Evolutionary conservation across 257 asterid species (phyloP).

Genomic region (Solanum ossicruentum): DNA sequence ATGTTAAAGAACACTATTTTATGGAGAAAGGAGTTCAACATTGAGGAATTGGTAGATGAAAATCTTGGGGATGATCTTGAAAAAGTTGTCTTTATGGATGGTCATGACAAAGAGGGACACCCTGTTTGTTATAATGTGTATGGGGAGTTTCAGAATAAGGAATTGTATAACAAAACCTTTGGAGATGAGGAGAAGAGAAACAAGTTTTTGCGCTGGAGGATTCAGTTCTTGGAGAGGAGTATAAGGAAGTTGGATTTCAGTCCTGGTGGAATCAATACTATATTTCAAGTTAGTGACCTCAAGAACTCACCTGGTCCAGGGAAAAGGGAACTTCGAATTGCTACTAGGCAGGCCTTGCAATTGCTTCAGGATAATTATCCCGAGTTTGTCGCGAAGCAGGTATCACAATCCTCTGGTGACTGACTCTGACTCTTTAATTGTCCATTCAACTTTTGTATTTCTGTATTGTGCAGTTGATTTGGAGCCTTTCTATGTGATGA

Average conservation of each 20-base stretch:
- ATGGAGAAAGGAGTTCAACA: slow-evolving; percentile 59
- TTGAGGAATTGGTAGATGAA: slow-evolving; percentile 52
- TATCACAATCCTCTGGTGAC: neutral
- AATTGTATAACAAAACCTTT: slow-evolving; percentile 39
- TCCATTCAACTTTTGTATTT: neutral
- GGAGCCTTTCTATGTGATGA: neutral
- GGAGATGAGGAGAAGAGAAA: slow-evolving; percentile 41
- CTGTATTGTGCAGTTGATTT: neutral
- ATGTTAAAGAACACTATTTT: slow-evolving; percentile 56
- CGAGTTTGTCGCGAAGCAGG: slow-evolving; percentile 90
- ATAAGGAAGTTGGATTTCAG: slow-evolving; percentile 59
- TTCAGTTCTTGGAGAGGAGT: slow-evolving; percentile 64
- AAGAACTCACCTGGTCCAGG: slow-evolving; percentile 83
- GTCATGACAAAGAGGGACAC: slow-evolving; percentile 66
- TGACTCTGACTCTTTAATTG: neutral
- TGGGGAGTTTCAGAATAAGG: slow-evolving; percentile 73
- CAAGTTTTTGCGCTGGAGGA: slow-evolving; percentile 55
- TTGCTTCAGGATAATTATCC: slow-evolving; percentile 94
- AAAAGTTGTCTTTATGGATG: slow-evolving; percentile 84
- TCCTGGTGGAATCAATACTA: slow-evolving; percentile 64
- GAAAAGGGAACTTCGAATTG: slow-evolving; percentile 61
- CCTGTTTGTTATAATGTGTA: slow-evolving; percentile 65
- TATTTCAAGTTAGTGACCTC: slow-evolving; percentile 79
- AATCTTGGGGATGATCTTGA: slow-evolving; percentile 77
- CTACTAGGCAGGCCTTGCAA: slow-evolving; percentile 75